Evolutionary conservation across 2,329 filamentous ascomycete species (phyloP).

Genomic region (Metarhizium rileyi): DNA sequence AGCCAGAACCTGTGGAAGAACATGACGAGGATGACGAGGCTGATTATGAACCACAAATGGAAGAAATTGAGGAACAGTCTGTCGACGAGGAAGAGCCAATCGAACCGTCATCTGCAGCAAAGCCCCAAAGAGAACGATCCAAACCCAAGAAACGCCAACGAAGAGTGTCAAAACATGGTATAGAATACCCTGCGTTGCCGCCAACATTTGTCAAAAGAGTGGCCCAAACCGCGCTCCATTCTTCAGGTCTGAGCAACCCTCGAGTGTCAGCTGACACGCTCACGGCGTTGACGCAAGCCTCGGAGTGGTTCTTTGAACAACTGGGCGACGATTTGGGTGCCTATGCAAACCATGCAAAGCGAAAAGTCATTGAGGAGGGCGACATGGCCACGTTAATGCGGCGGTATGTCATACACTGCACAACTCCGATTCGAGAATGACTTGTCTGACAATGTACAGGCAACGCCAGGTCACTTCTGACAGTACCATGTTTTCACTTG

Average conservation of each 20-base stretch:
- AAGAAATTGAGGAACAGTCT: not conserved
- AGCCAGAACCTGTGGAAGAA: not conserved
- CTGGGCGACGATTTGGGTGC: constrained; percentile 67
- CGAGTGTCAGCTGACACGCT: constrained; percentile 68
- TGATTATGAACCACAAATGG: not conserved
- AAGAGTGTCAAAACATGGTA: constrained; percentile 56
- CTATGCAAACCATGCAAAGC: constrained; percentile 72
- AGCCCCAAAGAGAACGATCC: constrained; percentile 3
- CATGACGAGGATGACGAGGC: not conserved
- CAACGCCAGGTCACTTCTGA: constrained; percentile 65
- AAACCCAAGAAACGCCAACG: constrained; percentile 27
- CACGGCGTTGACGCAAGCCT: constrained; percentile 65
- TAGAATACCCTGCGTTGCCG: constrained; percentile 67
- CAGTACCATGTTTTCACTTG: constrained; percentile 76
- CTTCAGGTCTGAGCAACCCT: constrained; percentile 53
- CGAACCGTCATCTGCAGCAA: constrained; percentile 2
- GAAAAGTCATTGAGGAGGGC: constrained; percentile 77
- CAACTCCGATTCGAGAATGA: too few relatives aligned
- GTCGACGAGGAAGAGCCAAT: not conserved
- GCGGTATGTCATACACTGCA: constrained; percentile 44
- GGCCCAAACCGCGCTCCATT: constrained; percentile 60
- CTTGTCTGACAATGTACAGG: constrained; percentile 39
- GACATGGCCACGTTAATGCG: constrained; percentile 76
- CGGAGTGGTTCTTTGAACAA: constrained; percentile 90
- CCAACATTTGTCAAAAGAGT: constrained; percentile 63